Conservation (phyloP, 768 basidiomycete species). For the Naematelia encephala region DNA sequence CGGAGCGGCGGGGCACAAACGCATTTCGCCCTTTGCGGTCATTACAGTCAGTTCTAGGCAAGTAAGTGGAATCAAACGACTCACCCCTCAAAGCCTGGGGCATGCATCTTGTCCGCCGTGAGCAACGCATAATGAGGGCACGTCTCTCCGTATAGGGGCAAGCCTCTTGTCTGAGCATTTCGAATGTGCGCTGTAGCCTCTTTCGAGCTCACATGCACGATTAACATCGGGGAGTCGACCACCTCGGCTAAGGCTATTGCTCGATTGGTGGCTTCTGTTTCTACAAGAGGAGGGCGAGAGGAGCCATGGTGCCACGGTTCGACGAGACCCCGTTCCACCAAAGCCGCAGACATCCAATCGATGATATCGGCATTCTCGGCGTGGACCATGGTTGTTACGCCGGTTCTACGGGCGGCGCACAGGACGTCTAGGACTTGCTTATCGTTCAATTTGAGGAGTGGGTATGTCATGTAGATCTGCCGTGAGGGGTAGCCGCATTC, state of each 20-base stretch:
- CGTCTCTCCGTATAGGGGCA: constrained; percentile 47
- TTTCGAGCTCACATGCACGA: constrained; percentile 47
- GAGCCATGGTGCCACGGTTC: constrained; percentile 45
- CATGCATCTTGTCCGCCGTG: constrained; percentile 40
- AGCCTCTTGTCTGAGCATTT: constrained; percentile 39
- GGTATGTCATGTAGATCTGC: constrained; percentile 51
- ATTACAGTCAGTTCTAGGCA: not conserved
- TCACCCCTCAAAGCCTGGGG: constrained; percentile 45
- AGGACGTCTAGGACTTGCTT: constrained; percentile 49
- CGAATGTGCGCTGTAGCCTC: constrained; percentile 43
- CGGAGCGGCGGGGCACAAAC: constrained; percentile 46
- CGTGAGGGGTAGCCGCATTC: not conserved
- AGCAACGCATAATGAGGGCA: constrained; percentile 48
- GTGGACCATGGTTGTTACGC: constrained; percentile 48
- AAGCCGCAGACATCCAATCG: constrained; percentile 42
- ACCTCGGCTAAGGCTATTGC: constrained; percentile 45
- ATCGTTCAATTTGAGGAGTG: constrained; percentile 48
- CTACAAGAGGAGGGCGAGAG: constrained; percentile 44
- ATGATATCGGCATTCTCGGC: constrained; percentile 51
- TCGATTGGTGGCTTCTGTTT: constrained; percentile 48
- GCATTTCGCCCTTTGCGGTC: constrained; percentile 37
- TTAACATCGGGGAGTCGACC: constrained; percentile 45
- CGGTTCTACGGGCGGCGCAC: constrained; percentile 42
- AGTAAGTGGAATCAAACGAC: constrained; percentile 1
- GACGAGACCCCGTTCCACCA: constrained; percentile 37